Base-by-base conservation (phyloP, 192 early-diverging fungal genomes). In the Entomortierella parvispora region DNA sequence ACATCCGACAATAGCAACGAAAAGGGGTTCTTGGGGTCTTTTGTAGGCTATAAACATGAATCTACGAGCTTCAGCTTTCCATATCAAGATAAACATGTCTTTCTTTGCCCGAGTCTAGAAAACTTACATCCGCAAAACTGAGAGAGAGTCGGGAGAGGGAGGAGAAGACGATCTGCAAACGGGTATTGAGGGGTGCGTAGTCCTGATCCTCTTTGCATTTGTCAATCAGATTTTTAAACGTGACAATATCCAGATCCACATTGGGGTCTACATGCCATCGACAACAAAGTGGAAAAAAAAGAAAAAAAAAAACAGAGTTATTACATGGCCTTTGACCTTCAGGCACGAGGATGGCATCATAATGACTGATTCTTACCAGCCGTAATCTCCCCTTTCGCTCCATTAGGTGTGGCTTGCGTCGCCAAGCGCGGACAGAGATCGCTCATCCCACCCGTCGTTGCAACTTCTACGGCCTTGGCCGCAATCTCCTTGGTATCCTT, bases 121-220 rank as follows among this genome's bases (percentile, higher is more conserved):
- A 29, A 29, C 65, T 62, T 60, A 76, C 72, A 45, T 76, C 72
- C 26, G 72, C 72, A 68, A 76, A 76, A n/a, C 72, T 76, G 58
- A 76, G 60, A 0, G 72, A 76, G 8, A 76, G 63, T 46, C 72
- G 29, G 22, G 72, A 76, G 14, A 76, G 72, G 5, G 72, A 76
- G 2, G 72, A 76, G 22, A 76, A 76, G 2, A 76, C 72, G 12
- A 50, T 32, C 46, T 76, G 58, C 4, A 76, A 59, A 4, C 72
- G 58, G 1, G 54, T 8, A 9, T 68, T 64, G 12, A 76, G 26
- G 18, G 65, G 47, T 7, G 17, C 62, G 25, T 76, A 76, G 0
- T 64, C 62, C 49, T 68, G 47, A n/a, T 67, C 65, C 6, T 14
- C 28, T 28, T 68, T 76, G 23, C 72, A 76, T 28, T 62, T 57